These are phyloP conservation scores for Suhomyces choctaworum DNA, from an alignment of 1,139 yeast species.

Conservation along the genomic window DNA sequence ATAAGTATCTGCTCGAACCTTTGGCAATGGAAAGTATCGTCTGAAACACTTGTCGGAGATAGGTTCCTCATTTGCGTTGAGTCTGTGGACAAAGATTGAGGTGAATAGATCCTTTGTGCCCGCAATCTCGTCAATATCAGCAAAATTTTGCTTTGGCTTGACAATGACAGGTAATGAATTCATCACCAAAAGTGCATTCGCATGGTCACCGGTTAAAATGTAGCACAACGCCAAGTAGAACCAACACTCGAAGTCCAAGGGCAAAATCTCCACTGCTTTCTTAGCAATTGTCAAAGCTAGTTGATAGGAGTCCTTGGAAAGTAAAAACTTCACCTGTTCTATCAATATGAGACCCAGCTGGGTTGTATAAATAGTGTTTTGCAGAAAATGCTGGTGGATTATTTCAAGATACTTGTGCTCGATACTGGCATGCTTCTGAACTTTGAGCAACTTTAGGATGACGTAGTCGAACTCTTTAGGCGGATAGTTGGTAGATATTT, in stretches of 20 bases:
- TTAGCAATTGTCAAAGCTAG: conserved; percentile 36
- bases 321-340: conserved; percentile 42
- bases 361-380: conserved; percentile 24
- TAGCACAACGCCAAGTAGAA: conserved; percentile 37
- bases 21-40: conserved; percentile 36
- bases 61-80: conserved; percentile 24
- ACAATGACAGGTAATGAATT: conserved; percentile 38
- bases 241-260: conserved; percentile 48
- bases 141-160: conserved; percentile 13
- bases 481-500: conserved; percentile 20
- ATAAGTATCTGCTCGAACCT: conserved; percentile 11
- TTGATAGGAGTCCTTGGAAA: conserved; percentile 29
- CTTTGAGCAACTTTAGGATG: conserved; percentile 30
- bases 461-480: conserved; percentile 32
- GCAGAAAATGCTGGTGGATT: conserved; percentile 26
- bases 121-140: conserved; percentile 24
- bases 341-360: conserved; percentile 39
- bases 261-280: conserved; percentile 34
- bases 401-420: conserved; percentile 28
- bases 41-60: conserved; percentile 35
- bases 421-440: conserved; percentile 28
- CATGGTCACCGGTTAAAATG: conserved; percentile 30
- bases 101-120: conserved; percentile 36
- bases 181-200: conserved; percentile 34
- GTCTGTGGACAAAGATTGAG: conserved; percentile 27